Conservation (phyloP, 192 early-diverging fungal genomes). For the Coemansia sp. region DNA sequence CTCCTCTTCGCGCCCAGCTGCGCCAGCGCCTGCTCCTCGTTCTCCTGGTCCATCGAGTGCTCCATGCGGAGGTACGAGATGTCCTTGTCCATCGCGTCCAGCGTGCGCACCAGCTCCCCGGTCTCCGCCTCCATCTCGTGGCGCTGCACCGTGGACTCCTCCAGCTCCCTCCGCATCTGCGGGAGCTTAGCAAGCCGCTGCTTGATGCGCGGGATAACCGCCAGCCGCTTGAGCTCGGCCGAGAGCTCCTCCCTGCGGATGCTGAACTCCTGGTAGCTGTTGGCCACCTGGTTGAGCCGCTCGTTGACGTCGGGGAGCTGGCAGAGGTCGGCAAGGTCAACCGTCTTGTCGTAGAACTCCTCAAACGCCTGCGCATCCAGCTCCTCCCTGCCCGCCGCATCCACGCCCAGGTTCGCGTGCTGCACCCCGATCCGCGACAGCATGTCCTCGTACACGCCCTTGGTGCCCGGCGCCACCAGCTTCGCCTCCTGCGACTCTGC, state of each 20-base stretch:
- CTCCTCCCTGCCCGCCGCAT: conserved; percentile 25
- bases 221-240: conserved; percentile 40
- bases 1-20: conserved; percentile 28
- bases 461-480: conserved; percentile 52
- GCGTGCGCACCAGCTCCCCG: conserved; percentile 15
- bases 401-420: conserved; percentile 43
- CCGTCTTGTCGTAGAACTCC: conserved; percentile 55
- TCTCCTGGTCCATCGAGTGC: conserved; percentile 47
- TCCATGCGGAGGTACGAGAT: conserved; percentile 50
- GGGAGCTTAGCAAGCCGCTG: conserved; percentile 39
- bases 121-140: conserved; percentile 37
- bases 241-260: conserved; percentile 47
- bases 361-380: conserved; percentile 51
- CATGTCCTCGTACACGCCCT: conserved; percentile 57
- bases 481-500: conserved; percentile 52
- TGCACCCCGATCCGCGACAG: conserved; percentile 52
- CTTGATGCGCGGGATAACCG: conserved; percentile 43
- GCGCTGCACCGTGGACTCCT: conserved; percentile 18
- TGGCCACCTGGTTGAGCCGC: conserved; percentile 51
- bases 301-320: conserved; percentile 54
- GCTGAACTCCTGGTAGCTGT: conserved; percentile 48
- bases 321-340: conserved; percentile 51
- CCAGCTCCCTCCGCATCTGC: conserved; percentile 44
- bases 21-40: conserved; percentile 42
- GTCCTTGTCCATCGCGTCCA: conserved; percentile 47